Base-by-base conservation (phyloP, 345 rosid genomes). In the Diplotaxis tenuifolia region DNA sequence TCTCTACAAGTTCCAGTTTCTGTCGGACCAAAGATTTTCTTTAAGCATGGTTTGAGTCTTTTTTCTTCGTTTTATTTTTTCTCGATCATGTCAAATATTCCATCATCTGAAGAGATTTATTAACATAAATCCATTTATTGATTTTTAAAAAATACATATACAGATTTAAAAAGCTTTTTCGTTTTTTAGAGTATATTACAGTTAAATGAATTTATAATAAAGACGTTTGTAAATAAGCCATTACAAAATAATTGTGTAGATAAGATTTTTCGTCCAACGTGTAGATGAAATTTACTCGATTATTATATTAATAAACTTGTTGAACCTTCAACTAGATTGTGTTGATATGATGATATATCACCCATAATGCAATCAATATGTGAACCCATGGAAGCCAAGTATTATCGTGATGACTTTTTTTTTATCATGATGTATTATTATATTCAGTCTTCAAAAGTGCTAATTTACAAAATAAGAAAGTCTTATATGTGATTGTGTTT, bases 1-100 rank as follows among this genome's bases (percentile, higher is more conserved):
- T 74, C 62, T 32, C 12, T 67, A n/a, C n/a, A n/a, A 31, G n/a
- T 60, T 67, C 68, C 22, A 23, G 78, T 52, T 74, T 61, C 23
- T 67, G 45, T 67, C 55, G 29, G 55, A 53, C 11, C 23, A 18
- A 5, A 65, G 50, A 47, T 47, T 65, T 64, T 72, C 7, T 59
- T 59, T 70, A 18, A 27, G 3, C 4, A 1, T 18, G 31, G 18
- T 1, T 47, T 47, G 36, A 32, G 9, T 5, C 0, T 47, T 15
- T 62, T 50, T 6, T 7, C 0, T 65, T 20, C 25, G 23, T 40
- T 56, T 9, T 34, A 45, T 3, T 9, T 29, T 57, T 31, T 31
- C 64, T 60, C 23, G 23, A 16, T 38, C 1, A 22, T 22, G 16
- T 16, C 8, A 6, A 16, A 15, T 47, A 47, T 47, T 11, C 14